Evolutionary conservation across 257 asterid genomes (phyloP), one percentile per base, ranked within the genome.

Genomic region (Solanum rostratum): DNA sequence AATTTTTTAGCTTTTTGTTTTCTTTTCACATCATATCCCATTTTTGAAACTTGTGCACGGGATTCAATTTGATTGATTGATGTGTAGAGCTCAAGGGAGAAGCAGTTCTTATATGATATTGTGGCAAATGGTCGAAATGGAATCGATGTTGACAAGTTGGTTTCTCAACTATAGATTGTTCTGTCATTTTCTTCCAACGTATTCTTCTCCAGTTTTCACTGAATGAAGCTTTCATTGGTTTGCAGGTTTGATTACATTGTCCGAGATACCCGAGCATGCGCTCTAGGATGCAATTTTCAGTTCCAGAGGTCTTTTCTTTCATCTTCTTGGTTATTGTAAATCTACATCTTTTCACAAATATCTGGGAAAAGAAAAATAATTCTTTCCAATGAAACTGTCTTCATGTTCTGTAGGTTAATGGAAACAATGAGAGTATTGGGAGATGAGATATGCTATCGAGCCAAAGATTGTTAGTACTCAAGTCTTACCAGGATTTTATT

Each of bases 41-140:
- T 16, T 86, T 57, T 66, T 81, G 79, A 83, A 81, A 83, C 53
- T 55, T 49, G 49, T 66, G 24, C 37, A 30, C 60, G 49, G 63
- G 30, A 27, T 76, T 59, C n/a, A 65, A 84, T 63, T 37, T 70
- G 57, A 45, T 84, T 78, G 62, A 33, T 70, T 86, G 54, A 84
- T 87, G 27, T 86, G 85, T 82, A 95, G 99, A 90, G 92, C 87
- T 83, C 94, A 57, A 89, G 85, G 92, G 99, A 95, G 86, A 96
- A 93, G 88, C 91, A 60, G 43, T 95, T 93, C 87, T 89, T 96
- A 74, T 96, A 95, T 70, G 99, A 96, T 88, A 93, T 96, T 85
- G 99, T 96, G 90, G 99, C 98, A 78, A 96, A 96, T 90, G 98
- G 99, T 84, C 97, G 97, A 84, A 96, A 91, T 90, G 98, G 98